Conservation (phyloP, 306 rosid genomes). For the Alnus glutinosa region DNA sequence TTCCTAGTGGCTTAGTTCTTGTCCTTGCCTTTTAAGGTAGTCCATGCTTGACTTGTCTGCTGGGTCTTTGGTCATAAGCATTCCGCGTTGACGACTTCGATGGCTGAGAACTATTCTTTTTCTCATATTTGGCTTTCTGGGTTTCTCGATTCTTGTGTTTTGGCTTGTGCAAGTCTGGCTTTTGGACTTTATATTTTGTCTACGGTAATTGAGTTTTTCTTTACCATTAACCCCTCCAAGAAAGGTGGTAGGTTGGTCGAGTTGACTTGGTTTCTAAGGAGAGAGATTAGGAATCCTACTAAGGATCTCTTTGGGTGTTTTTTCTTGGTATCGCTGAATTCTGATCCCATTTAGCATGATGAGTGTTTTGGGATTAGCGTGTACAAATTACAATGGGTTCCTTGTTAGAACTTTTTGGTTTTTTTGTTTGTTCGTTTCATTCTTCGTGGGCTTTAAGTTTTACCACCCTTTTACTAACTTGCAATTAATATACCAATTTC, state of each 20-base stretch:
- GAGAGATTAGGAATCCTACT: constrained; percentile 34
- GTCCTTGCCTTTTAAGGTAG: constrained; percentile 11
- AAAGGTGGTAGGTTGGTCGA: constrained; percentile 87
- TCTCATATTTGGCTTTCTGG: constrained; percentile 35
- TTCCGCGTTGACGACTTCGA: constrained; percentile 56
- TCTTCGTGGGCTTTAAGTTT: constrained; percentile 26
- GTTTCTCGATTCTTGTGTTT: constrained; percentile 33
- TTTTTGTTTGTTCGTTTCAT: neutral
- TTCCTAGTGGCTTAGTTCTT: constrained; percentile 20
- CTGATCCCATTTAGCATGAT: constrained; percentile 24
- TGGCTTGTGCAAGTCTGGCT: constrained; percentile 17
- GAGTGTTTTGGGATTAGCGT: constrained; percentile 31
- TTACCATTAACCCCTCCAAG: constrained; percentile 30
- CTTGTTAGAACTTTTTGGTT: neutral
- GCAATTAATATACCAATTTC: constrained; percentile 23
- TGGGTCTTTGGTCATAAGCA: constrained; percentile 42
- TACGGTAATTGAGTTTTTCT: constrained; percentile 45
- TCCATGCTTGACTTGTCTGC: constrained; percentile 33
- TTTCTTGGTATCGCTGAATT: constrained; percentile 26
- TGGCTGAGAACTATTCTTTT: constrained; percentile 21
- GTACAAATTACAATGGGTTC: constrained; percentile 4
- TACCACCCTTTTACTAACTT: constrained; percentile 21
- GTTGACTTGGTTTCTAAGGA: constrained; percentile 63
- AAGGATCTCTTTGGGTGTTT: constrained; percentile 5
- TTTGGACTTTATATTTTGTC: constrained; percentile 34